These are phyloP conservation scores for Nothophytophthora sp. DNA, from an alignment of 352 stramenopile genomes.

Conservation along the genomic window DNA sequence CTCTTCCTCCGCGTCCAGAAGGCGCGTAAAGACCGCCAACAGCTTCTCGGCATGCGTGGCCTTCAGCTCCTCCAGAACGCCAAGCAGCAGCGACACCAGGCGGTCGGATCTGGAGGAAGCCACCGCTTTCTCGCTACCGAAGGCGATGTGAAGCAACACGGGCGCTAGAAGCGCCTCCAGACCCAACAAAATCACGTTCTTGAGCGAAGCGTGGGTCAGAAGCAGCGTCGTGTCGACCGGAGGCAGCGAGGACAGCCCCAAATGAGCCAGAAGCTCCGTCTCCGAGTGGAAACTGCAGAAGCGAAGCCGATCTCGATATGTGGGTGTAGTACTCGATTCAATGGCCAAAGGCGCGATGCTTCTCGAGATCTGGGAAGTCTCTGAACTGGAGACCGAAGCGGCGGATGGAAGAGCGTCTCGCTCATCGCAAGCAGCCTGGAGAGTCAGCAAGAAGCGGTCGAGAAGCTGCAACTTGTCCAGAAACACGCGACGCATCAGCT, in stretches of 20 bases:
- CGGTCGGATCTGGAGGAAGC: slow-evolving; percentile 36
- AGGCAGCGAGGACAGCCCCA: slow-evolving; percentile 6
- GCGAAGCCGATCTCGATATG: slow-evolving; percentile 10
- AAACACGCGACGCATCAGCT: slow-evolving; percentile 18
- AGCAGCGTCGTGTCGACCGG: slow-evolving; percentile 40
- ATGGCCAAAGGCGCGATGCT: slow-evolving; percentile 25
- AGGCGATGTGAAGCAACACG: slow-evolving; percentile 18
- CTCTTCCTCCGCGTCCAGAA: slow-evolving; percentile 37
- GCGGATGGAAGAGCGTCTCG: slow-evolving; percentile 2
- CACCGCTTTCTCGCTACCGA: slow-evolving; percentile 10
- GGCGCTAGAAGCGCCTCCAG: slow-evolving; percentile 31
- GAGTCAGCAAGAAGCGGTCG: slow-evolving; percentile 50
- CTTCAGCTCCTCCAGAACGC: slow-evolving; percentile 70
- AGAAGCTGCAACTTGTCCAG: slow-evolving; percentile 41
- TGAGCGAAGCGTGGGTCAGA: slow-evolving; percentile 42
- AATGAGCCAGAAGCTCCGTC: slow-evolving; percentile 10
- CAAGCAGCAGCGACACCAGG: slow-evolving; percentile 52
- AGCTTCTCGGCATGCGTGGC: slow-evolving; percentile 42
- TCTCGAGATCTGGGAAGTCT: not conserved
- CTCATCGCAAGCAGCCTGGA: slow-evolving; percentile 26
- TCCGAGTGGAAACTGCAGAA: slow-evolving; percentile 18
- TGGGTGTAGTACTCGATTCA: slow-evolving; percentile 1
- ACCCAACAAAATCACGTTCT: slow-evolving; percentile 41
- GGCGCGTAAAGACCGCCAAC: slow-evolving; percentile 35
- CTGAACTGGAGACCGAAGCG: not conserved